phyloP scores from a whole-genome alignment of 352 stramenopile genomes.

The Pythium plurisporium region DNA sequence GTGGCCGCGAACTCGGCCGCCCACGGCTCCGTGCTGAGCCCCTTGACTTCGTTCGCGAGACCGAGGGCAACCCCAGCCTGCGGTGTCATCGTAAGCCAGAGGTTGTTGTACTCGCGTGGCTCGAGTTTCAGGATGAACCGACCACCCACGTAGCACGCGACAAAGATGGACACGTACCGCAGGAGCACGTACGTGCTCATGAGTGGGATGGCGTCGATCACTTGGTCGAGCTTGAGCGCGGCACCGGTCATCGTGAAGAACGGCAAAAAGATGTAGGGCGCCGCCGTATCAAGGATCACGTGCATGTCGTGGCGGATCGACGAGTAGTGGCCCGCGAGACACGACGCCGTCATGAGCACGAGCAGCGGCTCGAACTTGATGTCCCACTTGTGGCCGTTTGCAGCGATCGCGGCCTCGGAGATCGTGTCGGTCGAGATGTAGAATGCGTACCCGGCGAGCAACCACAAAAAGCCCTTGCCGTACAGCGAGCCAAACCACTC shows the following conservation, averaged over 20 bases:
- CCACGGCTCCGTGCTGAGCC: slow-evolving; percentile 45
- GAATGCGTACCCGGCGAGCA: slow-evolving; percentile 53
- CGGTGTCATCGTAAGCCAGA: slow-evolving; percentile 71
- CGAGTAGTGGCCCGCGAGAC: slow-evolving; percentile 54
- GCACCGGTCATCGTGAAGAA: slow-evolving; percentile 80
- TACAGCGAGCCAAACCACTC: slow-evolving; percentile 35
- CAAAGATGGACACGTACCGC: slow-evolving; percentile 54
- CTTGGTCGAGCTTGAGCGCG: slow-evolving; percentile 60
- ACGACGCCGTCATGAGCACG: slow-evolving; percentile 63
- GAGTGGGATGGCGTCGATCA: slow-evolving; percentile 51
- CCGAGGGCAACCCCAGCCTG: slow-evolving; percentile 66
- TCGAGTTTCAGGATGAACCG: slow-evolving; percentile 57
- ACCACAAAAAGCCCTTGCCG: slow-evolving; percentile 63
- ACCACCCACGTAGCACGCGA: slow-evolving; percentile 54
- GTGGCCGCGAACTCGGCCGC: slow-evolving; percentile 54
- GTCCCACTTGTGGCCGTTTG: slow-evolving; percentile 55
- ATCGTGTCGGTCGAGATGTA: slow-evolving; percentile 54
- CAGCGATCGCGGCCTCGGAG: slow-evolving; percentile 32
- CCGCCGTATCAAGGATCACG: slow-evolving; percentile 61
- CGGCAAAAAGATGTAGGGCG: slow-evolving; percentile 67
- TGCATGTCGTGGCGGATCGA: slow-evolving; percentile 74
- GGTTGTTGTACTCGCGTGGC: slow-evolving; percentile 62
- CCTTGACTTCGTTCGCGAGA: slow-evolving; percentile 53
- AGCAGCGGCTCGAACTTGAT: slow-evolving; percentile 70
- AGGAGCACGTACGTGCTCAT: slow-evolving; percentile 62